Evolutionary conservation across 441 rosid genomes (phyloP).

Genomic region (Eutrema salsugineum): DNA sequence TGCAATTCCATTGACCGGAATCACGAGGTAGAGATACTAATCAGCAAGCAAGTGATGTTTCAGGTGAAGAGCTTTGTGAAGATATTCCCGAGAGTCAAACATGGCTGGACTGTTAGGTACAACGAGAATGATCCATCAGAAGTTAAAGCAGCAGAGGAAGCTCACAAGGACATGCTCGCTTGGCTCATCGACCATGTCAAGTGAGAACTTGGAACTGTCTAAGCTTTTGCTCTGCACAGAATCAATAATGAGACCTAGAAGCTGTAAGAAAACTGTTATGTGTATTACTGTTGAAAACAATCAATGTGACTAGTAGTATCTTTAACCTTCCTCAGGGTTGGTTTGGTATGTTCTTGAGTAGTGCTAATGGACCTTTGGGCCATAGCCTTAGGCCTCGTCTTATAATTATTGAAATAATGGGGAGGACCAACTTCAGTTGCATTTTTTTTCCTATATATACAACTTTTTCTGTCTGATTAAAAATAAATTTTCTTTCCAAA

Average conservation of each 20-base stretch:
- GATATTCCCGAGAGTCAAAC: constrained; percentile 50
- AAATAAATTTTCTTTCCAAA: neutral
- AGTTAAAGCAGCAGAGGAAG: constrained; percentile 59
- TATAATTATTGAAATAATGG: too few relatives aligned
- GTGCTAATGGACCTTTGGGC: neutral
- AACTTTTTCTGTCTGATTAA: too few relatives aligned
- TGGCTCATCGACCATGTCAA: constrained; percentile 65
- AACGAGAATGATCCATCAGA: constrained; percentile 43
- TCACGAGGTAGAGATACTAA: neutral
- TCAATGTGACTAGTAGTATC: neutral
- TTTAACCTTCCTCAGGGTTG: neutral
- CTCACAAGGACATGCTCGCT: constrained; percentile 57
- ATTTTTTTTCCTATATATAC: too few relatives aligned
- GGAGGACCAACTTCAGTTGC: too few relatives aligned
- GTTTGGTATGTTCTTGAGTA: neutral
- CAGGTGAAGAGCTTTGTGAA: constrained; percentile 47
- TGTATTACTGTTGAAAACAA: neutral
- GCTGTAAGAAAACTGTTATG: neutral
- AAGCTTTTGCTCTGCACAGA: constrained; percentile 8
- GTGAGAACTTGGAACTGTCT: constrained; percentile 25
- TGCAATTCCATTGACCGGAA: neutral
- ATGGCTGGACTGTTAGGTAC: constrained; percentile 82
- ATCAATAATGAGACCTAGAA: neutral
- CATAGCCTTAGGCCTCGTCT: neutral
- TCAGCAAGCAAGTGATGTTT: neutral